phyloP scores from a whole-genome alignment of 164 flowering plant species.

The Sedum album region DNA sequence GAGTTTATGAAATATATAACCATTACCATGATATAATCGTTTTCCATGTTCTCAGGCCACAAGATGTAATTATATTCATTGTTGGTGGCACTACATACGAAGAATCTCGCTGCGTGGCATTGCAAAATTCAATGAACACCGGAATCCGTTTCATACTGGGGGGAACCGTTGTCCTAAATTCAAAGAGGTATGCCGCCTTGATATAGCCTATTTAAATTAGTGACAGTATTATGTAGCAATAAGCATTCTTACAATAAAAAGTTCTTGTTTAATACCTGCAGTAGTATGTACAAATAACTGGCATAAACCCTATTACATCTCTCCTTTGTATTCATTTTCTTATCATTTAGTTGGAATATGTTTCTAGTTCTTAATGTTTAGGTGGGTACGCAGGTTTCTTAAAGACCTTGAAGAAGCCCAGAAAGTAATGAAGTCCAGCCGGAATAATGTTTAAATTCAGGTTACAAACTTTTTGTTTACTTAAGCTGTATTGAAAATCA shows the following conservation, averaged over 20 bases:
- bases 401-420: conserved; percentile 76
- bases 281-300: background rate
- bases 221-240: background rate
- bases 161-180: conserved; percentile 78
- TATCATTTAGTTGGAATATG: background rate
- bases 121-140: conserved; percentile 65
- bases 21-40: background rate
- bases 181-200: conserved; percentile 51
- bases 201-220: background rate
- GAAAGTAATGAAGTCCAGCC: conserved; percentile 37
- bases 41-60: conserved; percentile 50
- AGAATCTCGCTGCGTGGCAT: conserved; percentile 80
- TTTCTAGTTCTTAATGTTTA: background rate
- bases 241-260: background rate
- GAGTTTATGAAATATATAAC: too few species aligned
- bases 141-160: conserved; percentile 94
- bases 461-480: background rate
- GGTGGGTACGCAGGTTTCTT: conserved; percentile 33
- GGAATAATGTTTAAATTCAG: conserved; percentile 25
- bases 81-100: conserved; percentile 98
- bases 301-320: background rate
- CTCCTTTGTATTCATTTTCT: too few species aligned
- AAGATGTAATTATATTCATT: conserved; percentile 83
- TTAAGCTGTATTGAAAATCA: background rate
- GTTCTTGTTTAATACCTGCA: background rate